Base-by-base conservation (phyloP, 2,329 filamentous ascomycete species). In the Albifimbria verrucaria region DNA sequence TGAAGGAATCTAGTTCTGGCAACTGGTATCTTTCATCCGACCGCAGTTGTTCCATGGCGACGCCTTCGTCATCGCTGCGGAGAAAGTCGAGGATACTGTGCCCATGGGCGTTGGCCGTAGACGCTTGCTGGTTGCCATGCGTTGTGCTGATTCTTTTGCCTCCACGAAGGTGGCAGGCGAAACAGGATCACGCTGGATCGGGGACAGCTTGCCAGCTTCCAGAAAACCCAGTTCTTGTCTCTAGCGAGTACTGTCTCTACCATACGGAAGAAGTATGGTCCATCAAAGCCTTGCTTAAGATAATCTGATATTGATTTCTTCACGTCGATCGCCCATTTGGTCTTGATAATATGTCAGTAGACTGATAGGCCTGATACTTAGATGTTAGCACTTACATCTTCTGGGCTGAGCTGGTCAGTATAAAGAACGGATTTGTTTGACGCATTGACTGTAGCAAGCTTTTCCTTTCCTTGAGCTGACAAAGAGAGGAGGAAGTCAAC, bases 181-280 rank as follows among this genome's bases (percentile, higher is more conserved):
- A 25, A 97, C 80, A 11, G 90, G 77, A 21, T 88, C 83, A 55
- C 84, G 82, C 65, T 92, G 86, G 64, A 99, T 97, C 6, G 88
- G 83, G 91, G 90, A 68, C 94, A 99, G 60, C 87, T 90, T 68
- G 97, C 92, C 55, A 93, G 87, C 74, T 99, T 99, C 94, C 94
- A 99, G 57, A 92, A 88, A 44, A 95, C 92, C 95, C 95, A 99
- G 67, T 97, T 97, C 76, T 97, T 97, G 71, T 99, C 94, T 57
- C 94, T 83, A 22, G 91, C 90, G 25, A 99, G 82, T 26, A 99
- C 93, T 12, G 92, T 97, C 68, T 97, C 93, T 26, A 99, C 92
- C 84, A 97, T 96, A 39, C 94, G 88, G 72, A 92, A 89, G 71
- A 97, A 99, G 71, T 96, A 96, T 58, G 90, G 89, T 25, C 94